Evolutionary conservation across 495 filamentous ascomycete genomes (phyloP).

Genomic region (Aspergillus funiculosus): DNA sequence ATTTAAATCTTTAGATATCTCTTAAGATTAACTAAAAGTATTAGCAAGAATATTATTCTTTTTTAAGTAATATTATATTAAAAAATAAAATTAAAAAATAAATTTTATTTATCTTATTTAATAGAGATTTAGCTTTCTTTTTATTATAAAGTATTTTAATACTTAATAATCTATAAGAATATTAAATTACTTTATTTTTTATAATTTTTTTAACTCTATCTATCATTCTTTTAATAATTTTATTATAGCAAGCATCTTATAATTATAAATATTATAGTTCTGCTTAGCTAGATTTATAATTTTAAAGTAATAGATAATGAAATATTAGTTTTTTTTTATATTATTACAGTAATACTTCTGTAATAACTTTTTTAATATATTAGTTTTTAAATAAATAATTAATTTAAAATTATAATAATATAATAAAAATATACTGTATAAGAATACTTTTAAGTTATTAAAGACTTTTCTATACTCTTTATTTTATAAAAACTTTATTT

Average conservation of each 20-base stretch:
- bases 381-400: neutral
- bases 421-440: neutral
- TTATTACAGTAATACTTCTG: slow-evolving; percentile 1
- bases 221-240: neutral
- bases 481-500: neutral
- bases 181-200: neutral
- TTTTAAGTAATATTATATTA: neutral
- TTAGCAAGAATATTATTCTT: neutral
- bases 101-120: too few relatives aligned
- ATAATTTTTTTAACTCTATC: neutral
- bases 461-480: neutral
- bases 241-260: too few relatives aligned
- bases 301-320: neutral
- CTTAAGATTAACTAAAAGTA: too few relatives aligned
- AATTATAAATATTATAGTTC: slow-evolving; percentile 1
- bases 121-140: neutral
- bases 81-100: too few relatives aligned
- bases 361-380: neutral
- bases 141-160: neutral
- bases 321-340: too few relatives aligned
- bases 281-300: too few relatives aligned
- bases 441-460: neutral
- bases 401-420: neutral
- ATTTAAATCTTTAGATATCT: too few relatives aligned
- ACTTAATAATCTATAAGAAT: neutral